Evolutionary conservation across 169 alveolate species (phyloP), one percentile per base, ranked within the genome.

Genomic region (Plasmodium knowlesi): DNA sequence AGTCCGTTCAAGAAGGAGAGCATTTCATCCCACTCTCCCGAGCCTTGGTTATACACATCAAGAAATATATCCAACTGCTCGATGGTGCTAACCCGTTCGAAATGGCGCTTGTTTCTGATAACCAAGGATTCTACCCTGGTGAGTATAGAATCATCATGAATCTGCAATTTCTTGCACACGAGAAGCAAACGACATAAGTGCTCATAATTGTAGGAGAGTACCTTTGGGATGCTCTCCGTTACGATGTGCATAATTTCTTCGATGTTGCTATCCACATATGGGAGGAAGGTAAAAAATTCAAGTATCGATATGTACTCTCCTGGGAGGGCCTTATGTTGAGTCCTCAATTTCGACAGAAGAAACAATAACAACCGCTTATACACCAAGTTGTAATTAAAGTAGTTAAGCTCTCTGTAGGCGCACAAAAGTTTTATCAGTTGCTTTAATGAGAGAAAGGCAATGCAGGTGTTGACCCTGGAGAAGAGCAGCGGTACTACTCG

Each of bases 361-460:
- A 70, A 91, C 22, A 46, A 73, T 70, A 91, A 37, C 54, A 91
- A 34, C 9, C 92, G 83, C 74, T 91, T 91, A 41, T 91, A 91
- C 25, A 91, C 74, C 32, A 70, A 91, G 25, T 19, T 30, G 37
- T 91, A 91, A 30, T 91, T 73, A 30, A 91, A 91, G 57, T 91
- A 91, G 74, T 91, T 91, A 25, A 91, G 74, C n/a, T 91, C 95
- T 91, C 74, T 91, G 67, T 91, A 91, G 10, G 92, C 61, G 22
- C 81, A 19, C 57, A 82, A 5, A 19, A 91, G 61, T 82, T 91
- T 91, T 14, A 82, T 46, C 5, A 91, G 43, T 6, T 91, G 95
- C 16, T 91, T 91, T 30, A 91, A 14, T 1, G 95, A 91, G 37
- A 91, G 83, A 53, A 91, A 91, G 34, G 95, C 92, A 5, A 91